Conservation (phyloP, 768 basidiomycete genomes). For the Boletus sp. region DNA sequence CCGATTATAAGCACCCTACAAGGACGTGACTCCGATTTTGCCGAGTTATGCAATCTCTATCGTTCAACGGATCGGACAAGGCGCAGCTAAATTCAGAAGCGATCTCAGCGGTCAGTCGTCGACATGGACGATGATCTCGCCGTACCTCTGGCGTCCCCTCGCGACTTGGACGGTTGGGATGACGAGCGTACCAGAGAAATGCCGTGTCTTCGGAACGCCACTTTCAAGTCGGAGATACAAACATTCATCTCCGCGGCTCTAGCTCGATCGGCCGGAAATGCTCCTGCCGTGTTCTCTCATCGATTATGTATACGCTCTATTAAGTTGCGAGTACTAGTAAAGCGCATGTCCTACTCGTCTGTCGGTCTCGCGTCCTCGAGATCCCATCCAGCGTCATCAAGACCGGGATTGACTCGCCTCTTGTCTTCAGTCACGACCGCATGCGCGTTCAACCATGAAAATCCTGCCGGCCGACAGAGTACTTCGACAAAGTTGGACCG, state of each 20-base stretch:
- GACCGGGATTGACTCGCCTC: constrained; percentile 72
- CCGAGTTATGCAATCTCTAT: constrained; percentile 25
- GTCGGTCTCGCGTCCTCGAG: constrained; percentile 14
- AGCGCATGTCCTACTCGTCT: constrained; percentile 9
- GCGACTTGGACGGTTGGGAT: constrained; percentile 11
- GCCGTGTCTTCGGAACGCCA: constrained; percentile 25
- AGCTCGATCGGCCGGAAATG: background rate
- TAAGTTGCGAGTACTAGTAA: background rate
- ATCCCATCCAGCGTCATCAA: constrained; percentile 33
- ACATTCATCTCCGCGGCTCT: constrained; percentile 18
- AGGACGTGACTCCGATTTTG: constrained; percentile 32
- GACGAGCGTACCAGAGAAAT: constrained; percentile 23
- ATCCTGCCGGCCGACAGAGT: constrained; percentile 77
- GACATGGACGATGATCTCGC: constrained; percentile 6
- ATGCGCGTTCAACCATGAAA: constrained; percentile 72
- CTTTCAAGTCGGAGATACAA: constrained; percentile 27
- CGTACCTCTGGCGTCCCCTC: constrained; percentile 20
- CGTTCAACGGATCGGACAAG: constrained; percentile 6
- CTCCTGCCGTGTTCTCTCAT: constrained; percentile 4
- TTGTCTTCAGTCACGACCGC: constrained; percentile 67
- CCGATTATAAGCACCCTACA: constrained; percentile 22
- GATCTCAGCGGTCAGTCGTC: constrained; percentile 12
- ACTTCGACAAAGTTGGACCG: constrained; percentile 70
- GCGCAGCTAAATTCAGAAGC: constrained; percentile 4
- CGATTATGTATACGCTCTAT: background rate